Evolutionary conservation across 768 basidiomycete genomes (phyloP), one percentile per base, ranked within the genome.

Genomic region (Sistotremastrum niveocremeum): DNA sequence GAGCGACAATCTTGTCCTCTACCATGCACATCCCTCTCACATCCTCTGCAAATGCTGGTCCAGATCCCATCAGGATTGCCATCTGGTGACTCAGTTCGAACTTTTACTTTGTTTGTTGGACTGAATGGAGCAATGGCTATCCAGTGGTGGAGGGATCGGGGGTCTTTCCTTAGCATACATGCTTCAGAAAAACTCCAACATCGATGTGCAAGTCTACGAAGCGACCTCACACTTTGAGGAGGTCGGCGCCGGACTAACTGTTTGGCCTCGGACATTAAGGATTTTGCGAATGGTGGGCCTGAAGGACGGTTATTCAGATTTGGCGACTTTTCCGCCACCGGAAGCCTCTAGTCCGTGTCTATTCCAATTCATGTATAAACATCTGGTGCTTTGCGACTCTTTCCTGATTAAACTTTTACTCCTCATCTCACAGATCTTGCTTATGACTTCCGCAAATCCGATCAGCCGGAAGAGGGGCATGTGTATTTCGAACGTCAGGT

Each of bases 401-500:
- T 42, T 5, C 28, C 12, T n/a, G 10, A 11, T 12, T n/a, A 7
- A 39, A 32, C 28, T 20, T 42, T 28, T 39, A 42, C 34, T 37
- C 37, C 37, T 34, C 20, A 7, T 30, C 45, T 4, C 7, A 1
- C 42, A 72, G 71, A 60, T 7, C 57, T 67, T 51, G 70, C 66
- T 9, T 73, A 73, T 50, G 66, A 71, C 40, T 72, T 63, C 48
- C 59, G 72, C 38, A 60, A 64, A 42, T 71, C 72, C 1, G 71
- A 73, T 51, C 55, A 56, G 38, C 54, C 57, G 3, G 7, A 54
- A 9, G 64, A 68, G 44, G 71, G 68, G 20, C 20, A 20, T 20
- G 20, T 20, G 20, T 20, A 20, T 20, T 20, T 20, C 20, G 20
- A 20, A 20, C 20, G 20, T 20, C 20, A 20, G 20, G 20, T 20